A percentile compares a stretch with the other conserved stretches of the same genome.
phyloP scores from a whole-genome alignment of 768 basidiomycete genomes.

The Mrakia frigida region DNA sequence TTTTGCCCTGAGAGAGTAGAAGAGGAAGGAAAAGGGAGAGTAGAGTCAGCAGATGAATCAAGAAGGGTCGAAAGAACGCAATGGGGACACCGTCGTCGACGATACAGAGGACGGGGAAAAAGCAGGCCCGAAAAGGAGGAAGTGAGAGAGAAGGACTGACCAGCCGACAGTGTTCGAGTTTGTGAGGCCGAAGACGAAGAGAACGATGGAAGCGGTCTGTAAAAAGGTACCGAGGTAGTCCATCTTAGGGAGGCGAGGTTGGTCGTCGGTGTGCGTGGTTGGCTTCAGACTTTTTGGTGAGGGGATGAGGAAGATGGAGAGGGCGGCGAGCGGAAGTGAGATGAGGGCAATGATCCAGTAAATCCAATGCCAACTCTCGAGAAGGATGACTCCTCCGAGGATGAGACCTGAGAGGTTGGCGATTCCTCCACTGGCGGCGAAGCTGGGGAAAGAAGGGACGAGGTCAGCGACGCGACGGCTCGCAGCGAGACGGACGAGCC shows the following conservation, averaged over 20 bases:
- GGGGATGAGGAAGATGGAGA: slow-evolving; percentile 22
- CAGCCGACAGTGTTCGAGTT: slow-evolving; percentile 39
- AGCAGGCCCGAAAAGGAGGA: not conserved
- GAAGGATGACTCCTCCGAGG: slow-evolving; percentile 36
- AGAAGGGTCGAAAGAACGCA: too few species aligned
- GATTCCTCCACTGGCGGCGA: slow-evolving; percentile 33
- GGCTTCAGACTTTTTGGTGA: not conserved
- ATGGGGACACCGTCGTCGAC: too few species aligned
- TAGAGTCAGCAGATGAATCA: not conserved
- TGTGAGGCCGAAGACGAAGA: slow-evolving; percentile 40
- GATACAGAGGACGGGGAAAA: too few species aligned
- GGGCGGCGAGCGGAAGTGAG: slow-evolving; percentile 11
- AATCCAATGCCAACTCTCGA: slow-evolving; percentile 39
- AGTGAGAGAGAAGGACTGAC: not conserved
- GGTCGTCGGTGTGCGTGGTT: not conserved
- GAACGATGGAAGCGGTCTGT: slow-evolving; percentile 35
- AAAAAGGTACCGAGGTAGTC: slow-evolving; percentile 16
- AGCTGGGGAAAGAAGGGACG: not conserved
- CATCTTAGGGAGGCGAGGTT: not conserved
- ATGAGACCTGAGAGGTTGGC: slow-evolving; percentile 34
- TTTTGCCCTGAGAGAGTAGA: not conserved
- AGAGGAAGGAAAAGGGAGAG: not conserved
- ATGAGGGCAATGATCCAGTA: slow-evolving; percentile 36
- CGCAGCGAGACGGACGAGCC: not conserved
- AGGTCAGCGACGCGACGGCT: not conserved